These are phyloP conservation scores for Colletotrichum echinochloae DNA, from an alignment of 2,329 filamentous ascomycete genomes.

Conservation along the genomic window DNA sequence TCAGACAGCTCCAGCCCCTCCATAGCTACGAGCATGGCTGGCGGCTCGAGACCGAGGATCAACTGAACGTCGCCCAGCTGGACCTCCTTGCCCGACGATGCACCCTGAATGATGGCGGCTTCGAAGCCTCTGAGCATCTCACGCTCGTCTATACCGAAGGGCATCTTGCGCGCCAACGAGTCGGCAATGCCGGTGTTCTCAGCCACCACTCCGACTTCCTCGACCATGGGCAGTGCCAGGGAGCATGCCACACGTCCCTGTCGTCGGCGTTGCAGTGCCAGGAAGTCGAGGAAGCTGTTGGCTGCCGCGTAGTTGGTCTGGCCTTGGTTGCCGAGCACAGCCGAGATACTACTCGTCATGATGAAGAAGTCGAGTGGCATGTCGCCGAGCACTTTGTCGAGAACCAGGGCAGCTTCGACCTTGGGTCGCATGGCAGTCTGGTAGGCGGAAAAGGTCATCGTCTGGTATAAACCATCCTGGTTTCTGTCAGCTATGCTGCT, in stretches of 20 bases:
- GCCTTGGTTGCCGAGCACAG: conserved; percentile 64
- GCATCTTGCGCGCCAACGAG: conserved; percentile 1
- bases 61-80: not conserved
- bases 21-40: not conserved
- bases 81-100: not conserved
- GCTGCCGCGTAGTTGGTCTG: conserved; percentile 71
- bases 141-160: not conserved
- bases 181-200: not conserved
- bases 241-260: too few species aligned
- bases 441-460: conserved; percentile 52
- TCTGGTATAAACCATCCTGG: conserved; percentile 23
- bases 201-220: not conserved
- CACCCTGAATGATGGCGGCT: not conserved
- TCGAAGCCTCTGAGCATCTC: not conserved
- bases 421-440: conserved; percentile 49
- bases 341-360: conserved; percentile 62
- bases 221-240: conserved; percentile 40
- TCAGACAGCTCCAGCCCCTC: not conserved
- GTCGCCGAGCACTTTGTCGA: conserved; percentile 47
- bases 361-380: conserved; percentile 53
- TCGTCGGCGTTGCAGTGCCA: too few species aligned
- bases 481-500: conserved; percentile 45
- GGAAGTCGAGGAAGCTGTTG: conserved; percentile 62
- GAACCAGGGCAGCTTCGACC: conserved; percentile 54
- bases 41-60: not conserved